phyloP scores from a whole-genome alignment of 192 early-diverging fungal species.

The Linnemannia exigua region DNA sequence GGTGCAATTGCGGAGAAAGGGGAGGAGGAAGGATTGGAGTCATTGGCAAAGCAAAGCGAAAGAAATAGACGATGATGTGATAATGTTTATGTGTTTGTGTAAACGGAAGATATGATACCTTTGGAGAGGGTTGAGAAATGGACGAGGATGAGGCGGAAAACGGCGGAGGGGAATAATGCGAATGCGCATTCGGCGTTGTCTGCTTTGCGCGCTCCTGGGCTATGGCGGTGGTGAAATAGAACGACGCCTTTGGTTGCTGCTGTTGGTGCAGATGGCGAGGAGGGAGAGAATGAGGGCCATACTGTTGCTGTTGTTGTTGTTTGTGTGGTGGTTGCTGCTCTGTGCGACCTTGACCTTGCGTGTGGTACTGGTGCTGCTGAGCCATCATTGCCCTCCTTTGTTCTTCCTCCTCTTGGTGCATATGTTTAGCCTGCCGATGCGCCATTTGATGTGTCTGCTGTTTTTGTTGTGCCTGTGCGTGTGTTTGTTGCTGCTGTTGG shows the following conservation, averaged over 20 bases:
- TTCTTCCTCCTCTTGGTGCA: background rate
- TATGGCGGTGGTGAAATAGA: background rate
- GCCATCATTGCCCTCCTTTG: background rate
- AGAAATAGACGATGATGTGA: background rate
- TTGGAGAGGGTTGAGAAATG: background rate
- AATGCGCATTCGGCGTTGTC: background rate
- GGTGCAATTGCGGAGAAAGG: background rate
- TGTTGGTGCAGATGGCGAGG: background rate
- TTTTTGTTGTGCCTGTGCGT: background rate
- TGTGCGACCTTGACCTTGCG: background rate
- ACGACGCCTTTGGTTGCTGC: constrained; percentile 4
- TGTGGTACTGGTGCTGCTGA: constrained; percentile 6
- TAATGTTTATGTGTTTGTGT: background rate
- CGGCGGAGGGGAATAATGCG: background rate
- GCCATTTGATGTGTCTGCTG: background rate
- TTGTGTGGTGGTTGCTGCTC: background rate
- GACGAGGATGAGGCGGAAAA: constrained; percentile 3
- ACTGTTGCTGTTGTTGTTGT: too few species aligned
- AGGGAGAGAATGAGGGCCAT: too few species aligned
- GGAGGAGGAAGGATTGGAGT: background rate
- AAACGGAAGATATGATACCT: background rate
- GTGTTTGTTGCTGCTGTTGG: background rate
- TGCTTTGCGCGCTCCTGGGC: background rate
- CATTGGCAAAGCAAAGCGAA: background rate
- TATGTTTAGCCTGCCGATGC: background rate